Evolutionary conservation across 108 stramenopile genomes (phyloP).

Genomic region (Schizochytrium sp.): DNA sequence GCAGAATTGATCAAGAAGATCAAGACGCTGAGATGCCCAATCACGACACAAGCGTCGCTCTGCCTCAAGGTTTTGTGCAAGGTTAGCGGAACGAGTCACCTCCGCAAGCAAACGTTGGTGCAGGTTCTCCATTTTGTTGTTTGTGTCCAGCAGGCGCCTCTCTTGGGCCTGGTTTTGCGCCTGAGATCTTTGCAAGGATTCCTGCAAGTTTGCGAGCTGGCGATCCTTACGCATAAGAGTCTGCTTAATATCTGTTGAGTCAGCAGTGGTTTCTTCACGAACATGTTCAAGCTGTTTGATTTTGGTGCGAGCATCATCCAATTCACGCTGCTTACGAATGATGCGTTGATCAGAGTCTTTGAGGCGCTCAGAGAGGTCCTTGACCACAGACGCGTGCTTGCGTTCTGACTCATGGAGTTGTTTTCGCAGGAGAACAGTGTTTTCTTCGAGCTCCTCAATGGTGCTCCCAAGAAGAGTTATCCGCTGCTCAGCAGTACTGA

Average conservation of each 20-base stretch:
- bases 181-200: neutral
- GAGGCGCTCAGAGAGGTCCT: constrained; percentile 50
- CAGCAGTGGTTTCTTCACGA: neutral
- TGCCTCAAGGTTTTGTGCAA: constrained; percentile 36
- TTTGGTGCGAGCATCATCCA: constrained; percentile 13
- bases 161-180: constrained; percentile 35
- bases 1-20: constrained; percentile 52
- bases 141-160: neutral
- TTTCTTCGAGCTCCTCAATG: constrained; percentile 53
- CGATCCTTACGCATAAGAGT: constrained; percentile 46
- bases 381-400: constrained; percentile 55
- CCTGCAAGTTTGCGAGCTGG: neutral
- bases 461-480: neutral
- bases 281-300: neutral
- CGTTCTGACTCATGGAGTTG: constrained; percentile 44
- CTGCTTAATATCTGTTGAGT: neutral
- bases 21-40: constrained; percentile 36
- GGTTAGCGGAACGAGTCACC: neutral
- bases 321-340: constrained; percentile 15
- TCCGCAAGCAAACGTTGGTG: constrained; percentile 37
- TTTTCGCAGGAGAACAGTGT: constrained; percentile 43
- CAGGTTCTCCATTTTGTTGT: neutral
- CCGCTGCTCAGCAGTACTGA: constrained; percentile 46
- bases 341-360: constrained; percentile 36
- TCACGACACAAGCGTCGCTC: constrained; percentile 55